Conservation (phyloP, 192 early-diverging fungal genomes). For the Obelidium mucronatum region DNA sequence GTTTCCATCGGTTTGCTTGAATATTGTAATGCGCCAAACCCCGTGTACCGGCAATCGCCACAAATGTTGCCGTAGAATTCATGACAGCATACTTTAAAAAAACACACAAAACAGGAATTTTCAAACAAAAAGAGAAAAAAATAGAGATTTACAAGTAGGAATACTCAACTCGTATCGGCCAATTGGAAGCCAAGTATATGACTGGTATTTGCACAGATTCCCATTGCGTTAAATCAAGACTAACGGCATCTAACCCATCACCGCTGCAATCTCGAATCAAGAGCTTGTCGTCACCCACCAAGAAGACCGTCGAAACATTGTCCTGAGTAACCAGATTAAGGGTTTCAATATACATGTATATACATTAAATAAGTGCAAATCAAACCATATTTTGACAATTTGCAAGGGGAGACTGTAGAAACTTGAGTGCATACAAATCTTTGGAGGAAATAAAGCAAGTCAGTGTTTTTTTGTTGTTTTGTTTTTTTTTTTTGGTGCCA, state of each 20-base stretch:
- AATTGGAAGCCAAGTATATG: constrained; percentile 79
- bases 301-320: constrained; percentile 60
- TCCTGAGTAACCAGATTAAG: constrained; percentile 47
- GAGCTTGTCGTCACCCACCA: constrained; percentile 73
- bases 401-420: constrained; percentile 62
- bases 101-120: background rate
- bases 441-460: constrained; percentile 4
- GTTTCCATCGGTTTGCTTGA: constrained; percentile 79
- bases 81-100: constrained; percentile 66
- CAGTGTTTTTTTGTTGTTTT: too few species aligned
- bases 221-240: constrained; percentile 76
- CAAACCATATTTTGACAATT: constrained; percentile 23
- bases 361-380: background rate
- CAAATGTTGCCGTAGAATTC: constrained; percentile 71
- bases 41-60: constrained; percentile 85
- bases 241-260: constrained; percentile 68
- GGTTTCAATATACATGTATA: background rate
- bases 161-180: constrained; percentile 80
- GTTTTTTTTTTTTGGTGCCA: too few species aligned
- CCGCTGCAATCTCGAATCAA: constrained; percentile 72
- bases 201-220: constrained; percentile 65
- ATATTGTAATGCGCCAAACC: constrained; percentile 85
- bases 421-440: constrained; percentile 61
- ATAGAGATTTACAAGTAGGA: too few species aligned
- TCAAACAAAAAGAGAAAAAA: background rate